Evolutionary conservation across 768 basidiomycete genomes (phyloP).

Genomic region (Neoboletus subvelutipes): DNA sequence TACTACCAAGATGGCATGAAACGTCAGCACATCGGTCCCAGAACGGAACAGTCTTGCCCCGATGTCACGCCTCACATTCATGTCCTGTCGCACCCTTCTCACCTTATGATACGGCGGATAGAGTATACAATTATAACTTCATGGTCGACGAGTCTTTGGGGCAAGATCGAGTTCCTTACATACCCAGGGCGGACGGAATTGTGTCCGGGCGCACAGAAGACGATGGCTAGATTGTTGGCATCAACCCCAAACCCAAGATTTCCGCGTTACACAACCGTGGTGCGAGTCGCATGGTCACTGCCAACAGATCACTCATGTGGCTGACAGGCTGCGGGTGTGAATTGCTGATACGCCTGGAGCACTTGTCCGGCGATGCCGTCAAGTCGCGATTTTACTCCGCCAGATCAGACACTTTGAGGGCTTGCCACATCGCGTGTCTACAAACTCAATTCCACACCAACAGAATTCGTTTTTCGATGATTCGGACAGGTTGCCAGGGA

Average conservation of each 20-base stretch:
- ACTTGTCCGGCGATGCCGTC: background rate
- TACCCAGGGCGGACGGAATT: no score
- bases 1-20: background rate
- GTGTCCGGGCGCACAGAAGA: background rate
- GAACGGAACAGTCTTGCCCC: background rate
- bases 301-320: background rate
- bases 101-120: no score
- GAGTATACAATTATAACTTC: background rate
- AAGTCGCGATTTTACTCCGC: background rate
- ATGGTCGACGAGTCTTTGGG: background rate
- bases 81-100: background rate
- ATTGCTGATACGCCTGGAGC: background rate
- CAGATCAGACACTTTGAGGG: background rate
- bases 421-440: background rate
- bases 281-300: background rate
- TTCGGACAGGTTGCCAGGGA: slow-evolving; percentile 4
- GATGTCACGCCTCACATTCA: background rate
- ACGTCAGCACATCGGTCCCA: background rate
- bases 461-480: background rate
- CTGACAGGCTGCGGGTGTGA: background rate
- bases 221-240: background rate
- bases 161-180: background rate
- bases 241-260: background rate
- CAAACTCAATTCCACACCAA: background rate
- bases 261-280: background rate